Percentiles rank a stretch among this genome's conserved stretches.
Evolutionary conservation across 148 eudicot species (phyloP).

Genomic region (Diospyros kaki): DNA sequence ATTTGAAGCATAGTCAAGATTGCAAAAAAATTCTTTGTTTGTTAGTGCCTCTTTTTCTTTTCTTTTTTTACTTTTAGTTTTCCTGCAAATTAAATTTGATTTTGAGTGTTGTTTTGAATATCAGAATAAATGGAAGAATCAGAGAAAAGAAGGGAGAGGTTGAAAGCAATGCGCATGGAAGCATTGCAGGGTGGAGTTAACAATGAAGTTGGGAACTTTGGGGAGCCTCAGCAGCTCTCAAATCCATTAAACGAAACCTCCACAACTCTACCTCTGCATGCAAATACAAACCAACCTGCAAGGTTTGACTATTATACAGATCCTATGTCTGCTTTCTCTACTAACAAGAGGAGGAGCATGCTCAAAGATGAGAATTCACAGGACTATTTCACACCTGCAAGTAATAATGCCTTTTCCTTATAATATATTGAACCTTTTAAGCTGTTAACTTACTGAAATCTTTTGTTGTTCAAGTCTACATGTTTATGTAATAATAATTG

Average conservation of each 20-base stretch:
- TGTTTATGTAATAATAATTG: too few species aligned
- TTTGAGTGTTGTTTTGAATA: background rate
- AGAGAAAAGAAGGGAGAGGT: constrained; percentile 74
- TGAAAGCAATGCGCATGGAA: constrained; percentile 74
- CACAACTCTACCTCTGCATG: constrained; percentile 10
- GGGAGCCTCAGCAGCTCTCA: constrained; percentile 25
- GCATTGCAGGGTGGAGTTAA: constrained; percentile 35
- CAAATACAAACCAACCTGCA: constrained; percentile 9
- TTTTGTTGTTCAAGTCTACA: background rate
- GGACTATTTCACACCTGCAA: constrained; percentile 22
- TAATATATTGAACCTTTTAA: background rate
- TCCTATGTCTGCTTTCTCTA: constrained; percentile 73
- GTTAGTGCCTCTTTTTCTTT: too few species aligned
- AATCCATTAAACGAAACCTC: constrained; percentile 58
- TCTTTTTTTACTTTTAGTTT: background rate
- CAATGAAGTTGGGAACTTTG: constrained; percentile 13
- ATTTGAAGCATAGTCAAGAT: too few species aligned
- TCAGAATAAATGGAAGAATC: constrained; percentile 69
- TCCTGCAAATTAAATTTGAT: background rate
- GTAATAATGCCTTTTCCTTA: constrained; percentile 21
- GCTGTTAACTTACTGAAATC: background rate
- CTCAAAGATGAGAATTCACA: constrained; percentile 27
- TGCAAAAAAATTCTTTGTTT: too few species aligned
- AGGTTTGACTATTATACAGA: constrained; percentile 79
- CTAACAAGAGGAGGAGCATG: constrained; percentile 34